Base-by-base conservation (phyloP, 73 alveolate genomes). In the Uronychia binucleata region DNA sequence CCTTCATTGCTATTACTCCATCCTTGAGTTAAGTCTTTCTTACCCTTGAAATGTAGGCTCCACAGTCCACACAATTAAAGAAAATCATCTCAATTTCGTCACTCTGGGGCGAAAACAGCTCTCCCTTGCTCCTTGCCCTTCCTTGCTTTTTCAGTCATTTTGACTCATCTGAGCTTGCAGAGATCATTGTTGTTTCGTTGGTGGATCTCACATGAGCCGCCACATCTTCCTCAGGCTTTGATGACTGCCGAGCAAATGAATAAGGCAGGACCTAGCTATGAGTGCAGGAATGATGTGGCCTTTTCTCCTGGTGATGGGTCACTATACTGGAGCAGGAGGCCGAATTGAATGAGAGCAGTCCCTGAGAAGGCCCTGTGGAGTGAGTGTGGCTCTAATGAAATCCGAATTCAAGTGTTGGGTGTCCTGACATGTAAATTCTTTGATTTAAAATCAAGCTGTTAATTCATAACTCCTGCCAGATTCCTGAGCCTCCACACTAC, bases 1-100 rank as follows among this genome's bases (percentile, higher is more conserved):
- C 60, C 57, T 79, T 77, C 74, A 86, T 14, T 31, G 92, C 81
- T 75, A 13, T 27, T 1, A 32, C 30, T 26, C 58, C 28, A 30
- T 75, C 81, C 81, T 75, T 1, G 30, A 25, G 32, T 8, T 5
- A 13, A 75, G 46, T 8, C 27, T 11, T 11, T 46, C 19, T 11
- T 46, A 46, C 67, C 67, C 5, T 46, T 46, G 67, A 46, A 19
- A 46, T 46, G 19, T 46, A 46, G 5, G 67, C 19, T 5, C 67
- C 67, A 46, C 67, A 46, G 5, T 46, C 67, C 67, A 46, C 5
- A 19, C 67, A 46, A 19, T 46, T 46, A 5, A 11, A 46, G 5
- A 19, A 5, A 46, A 46, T 46, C n/a, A 46, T n/a, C n/a, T n/a
- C n/a, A n/a, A 19, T 46, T 46, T 19, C 5, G 19, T 46, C 19